Evolutionary conservation across 176 grass and related monocot species (phyloP), one percentile per base, ranked within the genome.

Genomic region (Oryza punctata): DNA sequence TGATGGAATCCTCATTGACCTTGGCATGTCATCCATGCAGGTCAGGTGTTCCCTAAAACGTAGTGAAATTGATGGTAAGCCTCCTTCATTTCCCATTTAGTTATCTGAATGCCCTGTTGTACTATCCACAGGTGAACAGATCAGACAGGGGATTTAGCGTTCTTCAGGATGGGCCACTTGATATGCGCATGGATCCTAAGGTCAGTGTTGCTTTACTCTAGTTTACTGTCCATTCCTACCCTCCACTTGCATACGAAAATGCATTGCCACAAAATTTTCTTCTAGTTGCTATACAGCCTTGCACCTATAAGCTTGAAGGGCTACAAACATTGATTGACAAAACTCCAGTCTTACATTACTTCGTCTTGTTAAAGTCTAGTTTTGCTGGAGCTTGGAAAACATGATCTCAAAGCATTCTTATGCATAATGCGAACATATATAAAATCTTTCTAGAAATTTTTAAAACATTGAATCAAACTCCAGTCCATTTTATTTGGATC

Each of bases 171-270:
- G 96, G 93, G 3, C 91, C 96, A 76, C 89, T 95, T 57, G 96
- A 98, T 74, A 98, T 98, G 96, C 96, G 96, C 50, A 98, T 98
- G 96, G 91, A 90, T 40, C 93, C 96, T 77, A 92, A 89, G 96
- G 96, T 94, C 32, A 80, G 84, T 74, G 52, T 72, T 63, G 40
- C 52, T 66, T 84, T 76, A n/a, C 35, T 73, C 10, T 27, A 14
- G 19, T 81, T 69, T 29, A 30, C 13, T 8, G 15, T 1, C 30
- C 24, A 25, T 40, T 18, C 72, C 5, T 78, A 61, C 10, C 10
- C 76, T 76, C 18, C 41, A 54, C 27, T 75, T 44, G 0, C 10
- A 23, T 12, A 57, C 24, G 7, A 35, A 43, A 46, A 45, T 59
- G 16, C 19, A 54, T 2, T 12, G 50, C 19, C 11, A 54, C 32